Evolutionary conservation across 352 stramenopile species (phyloP), one percentile per base, ranked within the genome.

Genomic region (Phytophthora foliorum): DNA sequence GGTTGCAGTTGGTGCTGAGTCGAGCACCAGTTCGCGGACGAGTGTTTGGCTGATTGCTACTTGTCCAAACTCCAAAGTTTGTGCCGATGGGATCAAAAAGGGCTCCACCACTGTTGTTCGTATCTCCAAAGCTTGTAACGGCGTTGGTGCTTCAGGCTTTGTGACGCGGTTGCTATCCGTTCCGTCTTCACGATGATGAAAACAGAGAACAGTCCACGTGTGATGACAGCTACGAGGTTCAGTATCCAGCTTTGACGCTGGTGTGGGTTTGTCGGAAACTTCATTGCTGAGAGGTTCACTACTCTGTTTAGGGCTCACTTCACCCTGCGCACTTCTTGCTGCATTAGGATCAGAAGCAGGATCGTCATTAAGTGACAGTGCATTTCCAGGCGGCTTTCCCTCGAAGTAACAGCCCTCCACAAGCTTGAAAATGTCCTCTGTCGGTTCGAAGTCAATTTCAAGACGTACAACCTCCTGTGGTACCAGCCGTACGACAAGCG

Each of bases 361-460:
- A 32, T 60, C 29, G 4, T 54, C 19, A 14, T 58, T 34, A 0
- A 13, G 57, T 11, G 55, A 45, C n/a, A 14, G 17, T 10, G 6
- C 5, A 10, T 24, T 36, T 14, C 58, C 39, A 19, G 68, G 63
- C 6, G 10, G 9, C 36, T 52, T 60, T 19, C 21, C 29, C 16
- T 63, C 59, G 8, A 67, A 57, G 25, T 60, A 69, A 34, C 64
- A 67, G 1, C n/a, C 60, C 38, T 77, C 50, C 7, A 25, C 8
- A 0, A 86, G 14, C 16, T 74, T 69, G 42, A 90, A 88, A 14
- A 90, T 57, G 24, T 78, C 63, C 8, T 81, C 67, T 4, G 56
- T 78, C 0, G 93, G 85, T 13, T 57, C 61, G 64, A 96, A 97
- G 34, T 90, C 86, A 11, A 98, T 74, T 63, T 98, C 93, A 10